Evolutionary conservation across 768 basidiomycete species (phyloP), one percentile per base, ranked within the genome.

Genomic region (Rhizopogon roseolus): DNA sequence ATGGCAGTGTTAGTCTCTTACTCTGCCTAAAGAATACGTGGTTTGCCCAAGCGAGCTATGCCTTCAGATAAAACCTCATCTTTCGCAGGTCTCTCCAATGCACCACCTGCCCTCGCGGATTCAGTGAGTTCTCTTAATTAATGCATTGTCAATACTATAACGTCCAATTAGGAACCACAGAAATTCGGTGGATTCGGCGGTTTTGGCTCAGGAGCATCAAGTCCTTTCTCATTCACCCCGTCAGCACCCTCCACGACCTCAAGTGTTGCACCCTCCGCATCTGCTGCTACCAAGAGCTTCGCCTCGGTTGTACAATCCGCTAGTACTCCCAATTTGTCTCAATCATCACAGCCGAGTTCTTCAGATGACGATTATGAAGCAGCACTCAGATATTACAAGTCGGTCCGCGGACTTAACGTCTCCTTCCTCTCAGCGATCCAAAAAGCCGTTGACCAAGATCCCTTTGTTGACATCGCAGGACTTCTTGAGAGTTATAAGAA

Each of bases 361-460:
- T 52, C 59, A 57, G 58, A 71, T 59, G 56, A 67, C 57, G 63
- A 68, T 37, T 61, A 71, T 32, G 59, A 60, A 14, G 56, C 61
- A 25, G 74, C 76, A 36, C 59, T 81, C 14, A 79, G 80, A 50
- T 89, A 85, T 63, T 89, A 82, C 70, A 80, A 72, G 39, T 79
- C 82, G 25, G 76, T 91, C n/a, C 83, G 89, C 36, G 88, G 88
- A 13, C 75, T 91, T 40, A 91, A 91, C 61, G 68, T 78, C 34
- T 87, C 86, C 2, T 73, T 90, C 55, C 64, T 86, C 22, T 71
- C 77, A n/a, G 76, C 80, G 13, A 65, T 88, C 51, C 73, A 79
- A 29, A 77, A 79, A 54, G 78, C 81, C 19, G 72, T 88, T 19
- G 80, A 86, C 46, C 71, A 77, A 14, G 88, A 91, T 67, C 85